Conservation (phyloP, 371 early-diverging fungal species). For the Coemansia sp. region DNA sequence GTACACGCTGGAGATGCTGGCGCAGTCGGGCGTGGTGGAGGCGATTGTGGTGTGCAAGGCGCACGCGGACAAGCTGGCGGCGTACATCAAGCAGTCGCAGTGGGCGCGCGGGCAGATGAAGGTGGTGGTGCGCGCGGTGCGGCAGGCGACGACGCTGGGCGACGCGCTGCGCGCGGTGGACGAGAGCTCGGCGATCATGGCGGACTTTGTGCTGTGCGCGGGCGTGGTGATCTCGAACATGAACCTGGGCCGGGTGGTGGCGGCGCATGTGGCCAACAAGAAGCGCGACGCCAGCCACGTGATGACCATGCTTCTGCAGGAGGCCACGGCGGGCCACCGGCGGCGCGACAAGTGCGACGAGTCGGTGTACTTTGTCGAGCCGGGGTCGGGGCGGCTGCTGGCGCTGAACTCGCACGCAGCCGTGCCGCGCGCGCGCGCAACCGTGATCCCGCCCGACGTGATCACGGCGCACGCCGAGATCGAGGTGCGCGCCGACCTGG, state of each 20-base stretch:
- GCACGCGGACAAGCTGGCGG: slow-evolving; percentile 78
- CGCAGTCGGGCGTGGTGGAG: slow-evolving; percentile 80
- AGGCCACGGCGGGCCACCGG: slow-evolving; percentile 60
- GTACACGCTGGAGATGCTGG: slow-evolving; percentile 89
- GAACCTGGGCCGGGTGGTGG: slow-evolving; percentile 70
- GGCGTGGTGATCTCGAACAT: slow-evolving; percentile 91
- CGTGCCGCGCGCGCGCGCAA: slow-evolving; percentile 62
- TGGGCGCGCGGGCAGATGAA: slow-evolving; percentile 70
- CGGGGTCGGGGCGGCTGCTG: slow-evolving; percentile 72
- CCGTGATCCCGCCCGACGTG: slow-evolving; percentile 63
- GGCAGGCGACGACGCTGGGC: slow-evolving; percentile 82
- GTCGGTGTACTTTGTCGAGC: slow-evolving; percentile 82
- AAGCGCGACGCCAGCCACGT: slow-evolving; percentile 78
- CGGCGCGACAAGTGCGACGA: slow-evolving; percentile 56
- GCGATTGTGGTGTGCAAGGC: slow-evolving; percentile 82
- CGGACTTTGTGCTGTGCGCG: slow-evolving; percentile 90
- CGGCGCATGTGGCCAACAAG: slow-evolving; percentile 72
- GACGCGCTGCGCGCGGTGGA: slow-evolving; percentile 93
- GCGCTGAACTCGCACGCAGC: slow-evolving; percentile 74
- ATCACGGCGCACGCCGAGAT: slow-evolving; percentile 67
- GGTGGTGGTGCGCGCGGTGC: slow-evolving; percentile 72
- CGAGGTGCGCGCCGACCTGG: slow-evolving; percentile 81
- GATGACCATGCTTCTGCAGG: slow-evolving; percentile 91
- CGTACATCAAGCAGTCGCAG: slow-evolving; percentile 79
- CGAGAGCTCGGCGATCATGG: slow-evolving; percentile 71